Evolutionary conservation across 345 rosid genomes (phyloP).

Genomic region (Clarkia xantiana): DNA sequence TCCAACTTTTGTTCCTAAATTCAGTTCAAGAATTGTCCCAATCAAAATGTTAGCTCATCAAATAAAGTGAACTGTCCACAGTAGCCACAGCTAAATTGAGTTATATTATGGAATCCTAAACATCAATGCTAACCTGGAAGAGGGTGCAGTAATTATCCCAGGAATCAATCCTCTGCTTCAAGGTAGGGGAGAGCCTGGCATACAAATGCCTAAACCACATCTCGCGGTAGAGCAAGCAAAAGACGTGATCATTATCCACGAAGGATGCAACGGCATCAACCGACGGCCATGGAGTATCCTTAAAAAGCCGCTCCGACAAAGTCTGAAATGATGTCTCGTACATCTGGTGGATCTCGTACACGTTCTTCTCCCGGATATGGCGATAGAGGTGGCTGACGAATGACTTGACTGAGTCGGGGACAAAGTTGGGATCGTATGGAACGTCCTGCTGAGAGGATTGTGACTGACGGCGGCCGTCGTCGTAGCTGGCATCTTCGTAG

Average conservation of each 20-base stretch:
- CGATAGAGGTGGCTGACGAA: conserved; percentile 93
- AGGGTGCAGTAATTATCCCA: conserved; percentile 93
- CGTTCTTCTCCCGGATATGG: conserved; percentile 92
- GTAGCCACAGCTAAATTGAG: not conserved
- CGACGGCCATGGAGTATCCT: conserved; percentile 94
- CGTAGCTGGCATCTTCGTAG: conserved; percentile 31
- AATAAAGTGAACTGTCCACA: no score
- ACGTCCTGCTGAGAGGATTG: conserved; percentile 20
- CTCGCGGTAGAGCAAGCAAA: conserved; percentile 91
- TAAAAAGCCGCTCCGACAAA: conserved; percentile 73
- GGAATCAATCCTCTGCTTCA: conserved; percentile 88
- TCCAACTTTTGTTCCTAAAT: not conserved
- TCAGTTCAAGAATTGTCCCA: not conserved
- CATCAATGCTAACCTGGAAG: conserved; percentile 36
- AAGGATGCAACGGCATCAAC: conserved; percentile 74
- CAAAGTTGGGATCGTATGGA: conserved; percentile 76
- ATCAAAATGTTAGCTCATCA: no score
- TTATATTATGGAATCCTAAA: no score
- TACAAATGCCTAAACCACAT: conserved; percentile 97
- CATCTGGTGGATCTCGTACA: conserved; percentile 98
- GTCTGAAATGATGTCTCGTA: conserved; percentile 92
- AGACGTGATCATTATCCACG: conserved; percentile 90
- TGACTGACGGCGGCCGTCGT: conserved; percentile 17
- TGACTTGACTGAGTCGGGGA: conserved; percentile 86
- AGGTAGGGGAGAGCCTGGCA: conserved; percentile 80